phyloP scores from a whole-genome alignment of 176 grass and related monocot species.

The Otatea glauca region DNA sequence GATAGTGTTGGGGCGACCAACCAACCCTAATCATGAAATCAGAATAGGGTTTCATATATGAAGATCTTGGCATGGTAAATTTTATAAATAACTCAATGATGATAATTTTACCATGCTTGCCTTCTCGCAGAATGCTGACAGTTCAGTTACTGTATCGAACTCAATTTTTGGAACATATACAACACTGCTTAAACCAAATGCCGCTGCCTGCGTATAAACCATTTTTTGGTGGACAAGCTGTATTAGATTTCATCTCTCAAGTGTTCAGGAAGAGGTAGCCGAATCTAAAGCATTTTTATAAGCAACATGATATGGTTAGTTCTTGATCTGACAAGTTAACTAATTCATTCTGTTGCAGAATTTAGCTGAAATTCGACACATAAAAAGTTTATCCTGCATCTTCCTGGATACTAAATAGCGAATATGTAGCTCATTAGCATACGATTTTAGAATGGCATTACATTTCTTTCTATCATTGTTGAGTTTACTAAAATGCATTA shows the following conservation, averaged over 20 bases:
- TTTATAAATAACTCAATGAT: not conserved
- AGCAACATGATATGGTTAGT: not conserved
- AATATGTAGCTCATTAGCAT: not conserved
- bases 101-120: slow-evolving; percentile 77
- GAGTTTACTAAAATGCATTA: not conserved
- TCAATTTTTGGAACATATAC: slow-evolving; percentile 76
- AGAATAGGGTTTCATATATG: not conserved
- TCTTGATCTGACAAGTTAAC: not conserved
- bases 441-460: not conserved
- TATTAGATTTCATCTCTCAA: not conserved
- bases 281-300: not conserved
- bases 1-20: slow-evolving; percentile 83
- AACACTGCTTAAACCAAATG: slow-evolving; percentile 87
- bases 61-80: not conserved
- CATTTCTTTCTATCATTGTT: not conserved
- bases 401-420: not conserved
- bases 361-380: not conserved
- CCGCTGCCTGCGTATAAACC: slow-evolving; percentile 57
- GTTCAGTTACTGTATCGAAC: slow-evolving; percentile 63
- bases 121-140: slow-evolving; percentile 88
- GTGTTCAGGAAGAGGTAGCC: not conserved
- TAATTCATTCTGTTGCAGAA: not conserved
- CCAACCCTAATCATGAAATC: slow-evolving; percentile 54
- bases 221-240: not conserved
- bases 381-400: not conserved